Percentiles rank a stretch among this genome's conserved stretches.
phyloP scores from a whole-genome alignment of 768 basidiomycete species.

The Boletus insuetus region DNA sequence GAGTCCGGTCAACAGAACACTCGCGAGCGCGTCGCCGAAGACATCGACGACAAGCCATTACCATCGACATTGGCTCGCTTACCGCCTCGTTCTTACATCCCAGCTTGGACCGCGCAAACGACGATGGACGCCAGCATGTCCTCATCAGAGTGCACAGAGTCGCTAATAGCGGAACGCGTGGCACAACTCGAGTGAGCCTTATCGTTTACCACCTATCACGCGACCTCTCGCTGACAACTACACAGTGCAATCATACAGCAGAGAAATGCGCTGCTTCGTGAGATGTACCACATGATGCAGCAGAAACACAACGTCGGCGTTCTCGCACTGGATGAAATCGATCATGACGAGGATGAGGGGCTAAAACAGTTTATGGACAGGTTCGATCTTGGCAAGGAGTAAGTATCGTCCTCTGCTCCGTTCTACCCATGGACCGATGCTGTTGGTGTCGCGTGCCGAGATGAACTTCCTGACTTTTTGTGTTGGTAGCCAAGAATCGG shows the following conservation, averaged over 20 bases:
- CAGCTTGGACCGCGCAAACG: not conserved
- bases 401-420: conserved; percentile 20
- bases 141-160: conserved; percentile 26
- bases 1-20: not conserved
- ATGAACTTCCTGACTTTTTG: conserved; percentile 4
- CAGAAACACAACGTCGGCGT: conserved; percentile 46
- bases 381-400: conserved; percentile 56
- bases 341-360: conserved; percentile 36
- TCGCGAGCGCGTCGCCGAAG: conserved; percentile 9
- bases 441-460: conserved; percentile 1
- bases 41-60: not conserved
- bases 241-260: conserved; percentile 59
- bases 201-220: not conserved
- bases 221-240: not conserved
- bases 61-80: not conserved
- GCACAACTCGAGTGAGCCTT: conserved; percentile 32
- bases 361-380: conserved; percentile 52
- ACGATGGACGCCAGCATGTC: conserved; percentile 20
- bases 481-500: conserved; percentile 37
- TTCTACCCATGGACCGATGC: not conserved
- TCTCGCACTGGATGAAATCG: conserved; percentile 38
- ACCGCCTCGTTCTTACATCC: not conserved
- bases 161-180: conserved; percentile 37
- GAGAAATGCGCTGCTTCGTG: conserved; percentile 66
- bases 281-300: conserved; percentile 68